Evolutionary conservation across 2,329 filamentous ascomycete genomes (phyloP).

Genomic region (Dactylonectria macrodidyma): DNA sequence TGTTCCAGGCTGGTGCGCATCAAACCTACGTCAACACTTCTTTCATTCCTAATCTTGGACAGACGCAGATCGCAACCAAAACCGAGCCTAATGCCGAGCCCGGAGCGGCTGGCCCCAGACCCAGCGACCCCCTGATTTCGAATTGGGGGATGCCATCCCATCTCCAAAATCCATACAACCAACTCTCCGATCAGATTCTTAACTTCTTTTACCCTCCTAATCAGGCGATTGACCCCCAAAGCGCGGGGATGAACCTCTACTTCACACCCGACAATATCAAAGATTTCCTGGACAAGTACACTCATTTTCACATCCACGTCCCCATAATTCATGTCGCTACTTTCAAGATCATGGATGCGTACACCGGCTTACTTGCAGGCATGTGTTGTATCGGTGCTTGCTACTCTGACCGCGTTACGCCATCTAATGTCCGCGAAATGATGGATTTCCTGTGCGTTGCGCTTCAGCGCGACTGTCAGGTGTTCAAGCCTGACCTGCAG

Average conservation of each 20-base stretch:
- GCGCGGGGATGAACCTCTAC: constrained; percentile 71
- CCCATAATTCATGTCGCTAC: constrained; percentile 80
- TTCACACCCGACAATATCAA: constrained; percentile 79
- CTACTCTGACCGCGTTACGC: constrained; percentile 75
- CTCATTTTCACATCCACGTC: constrained; percentile 81
- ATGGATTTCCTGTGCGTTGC: constrained; percentile 75
- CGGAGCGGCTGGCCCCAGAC: constrained; percentile 63
- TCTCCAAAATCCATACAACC: constrained; percentile 66
- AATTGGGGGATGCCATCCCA: constrained; percentile 64
- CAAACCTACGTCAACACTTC: constrained; percentile 74
- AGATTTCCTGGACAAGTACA: constrained; percentile 80
- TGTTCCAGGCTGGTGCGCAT: constrained; percentile 82
- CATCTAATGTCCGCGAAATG: constrained; percentile 75
- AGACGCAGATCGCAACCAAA: constrained; percentile 80
- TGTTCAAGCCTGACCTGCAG: constrained; percentile 50
- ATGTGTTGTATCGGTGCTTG: constrained; percentile 84
- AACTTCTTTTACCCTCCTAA: constrained; percentile 69
- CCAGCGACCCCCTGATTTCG: constrained; percentile 63
- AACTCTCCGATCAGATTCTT: constrained; percentile 69
- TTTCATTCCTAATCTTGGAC: constrained; percentile 76
- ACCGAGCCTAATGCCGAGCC: constrained; percentile 72
- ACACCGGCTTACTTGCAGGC: constrained; percentile 76
- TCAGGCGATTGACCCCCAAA: constrained; percentile 64
- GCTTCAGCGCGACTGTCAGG: constrained; percentile 69
- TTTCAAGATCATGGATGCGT: constrained; percentile 76